Percentiles rank a stretch among this genome's conserved stretches.
These are phyloP conservation scores for Solanum commersonii DNA, from an alignment of 257 asterid species.

Conservation along the genomic window DNA sequence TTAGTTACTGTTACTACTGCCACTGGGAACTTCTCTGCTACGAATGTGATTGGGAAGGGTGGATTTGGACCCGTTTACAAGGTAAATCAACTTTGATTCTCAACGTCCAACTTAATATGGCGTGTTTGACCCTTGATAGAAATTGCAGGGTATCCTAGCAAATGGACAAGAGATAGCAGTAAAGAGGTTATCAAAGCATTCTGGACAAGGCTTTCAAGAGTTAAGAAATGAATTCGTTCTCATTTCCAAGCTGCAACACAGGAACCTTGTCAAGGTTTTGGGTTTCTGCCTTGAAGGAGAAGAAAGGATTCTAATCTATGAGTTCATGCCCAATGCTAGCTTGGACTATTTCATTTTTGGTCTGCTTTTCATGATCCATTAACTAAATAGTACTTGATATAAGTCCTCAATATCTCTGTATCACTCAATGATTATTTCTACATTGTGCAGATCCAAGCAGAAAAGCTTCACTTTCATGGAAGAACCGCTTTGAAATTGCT, in stretches of 20 bases:
- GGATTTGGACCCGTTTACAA: conserved; percentile 2
- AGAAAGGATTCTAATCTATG: conserved; percentile 7
- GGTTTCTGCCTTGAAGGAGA: conserved; percentile 3
- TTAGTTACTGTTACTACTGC: background rate
- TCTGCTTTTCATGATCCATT: background rate
- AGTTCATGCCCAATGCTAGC: conserved; percentile 11
- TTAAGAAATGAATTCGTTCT: background rate
- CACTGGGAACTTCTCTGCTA: background rate
- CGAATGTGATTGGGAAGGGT: background rate
- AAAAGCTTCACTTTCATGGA: background rate
- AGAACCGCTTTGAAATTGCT: conserved; percentile 2
- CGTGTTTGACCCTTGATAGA: background rate
- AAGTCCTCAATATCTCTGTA: background rate
- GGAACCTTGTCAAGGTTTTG: conserved; percentile 6
- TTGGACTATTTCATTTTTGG: conserved; percentile 12
- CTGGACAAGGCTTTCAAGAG: conserved; percentile 5
- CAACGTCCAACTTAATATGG: no score
- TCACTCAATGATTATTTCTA: background rate
- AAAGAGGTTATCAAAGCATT: conserved; percentile 2
- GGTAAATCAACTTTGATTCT: background rate
- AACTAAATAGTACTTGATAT: background rate
- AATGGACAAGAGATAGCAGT: conserved; percentile 9
- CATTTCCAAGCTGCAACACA: conserved; percentile 14
- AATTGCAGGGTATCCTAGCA: conserved; percentile 1
- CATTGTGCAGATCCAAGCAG: background rate